Percentiles rank a stretch among this genome's conserved stretches.
phyloP scores from a whole-genome alignment of 2,329 filamentous ascomycete species.

The Simplicillium sp. region DNA sequence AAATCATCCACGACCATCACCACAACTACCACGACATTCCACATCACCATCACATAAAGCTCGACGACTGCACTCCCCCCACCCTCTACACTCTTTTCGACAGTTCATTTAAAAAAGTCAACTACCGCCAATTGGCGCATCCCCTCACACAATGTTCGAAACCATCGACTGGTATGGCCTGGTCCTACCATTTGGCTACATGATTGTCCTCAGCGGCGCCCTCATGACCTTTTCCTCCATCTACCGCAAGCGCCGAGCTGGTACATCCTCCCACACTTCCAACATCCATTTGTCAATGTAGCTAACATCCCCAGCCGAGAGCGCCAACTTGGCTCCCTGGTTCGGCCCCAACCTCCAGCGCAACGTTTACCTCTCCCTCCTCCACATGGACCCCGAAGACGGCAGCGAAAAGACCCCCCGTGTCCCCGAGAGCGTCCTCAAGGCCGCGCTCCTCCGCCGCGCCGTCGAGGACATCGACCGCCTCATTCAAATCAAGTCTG shows the following conservation, averaged over 20 bases:
- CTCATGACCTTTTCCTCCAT: slow-evolving; percentile 87
- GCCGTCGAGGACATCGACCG: slow-evolving; percentile 90
- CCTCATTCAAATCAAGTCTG: slow-evolving; percentile 77
- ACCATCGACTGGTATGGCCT: slow-evolving; percentile 74
- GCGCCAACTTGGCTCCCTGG: slow-evolving; percentile 85
- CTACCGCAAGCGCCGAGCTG: slow-evolving; percentile 84
- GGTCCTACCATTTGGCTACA: slow-evolving; percentile 78
- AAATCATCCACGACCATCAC: too few relatives aligned
- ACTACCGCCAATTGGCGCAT: too few relatives aligned
- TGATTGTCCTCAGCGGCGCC: slow-evolving; percentile 77
- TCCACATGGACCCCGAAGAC: slow-evolving; percentile 62
- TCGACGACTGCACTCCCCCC: too few relatives aligned
- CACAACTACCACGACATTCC: too few relatives aligned
- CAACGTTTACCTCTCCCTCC: slow-evolving; percentile 87
- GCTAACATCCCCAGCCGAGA: slow-evolving; percentile 45
- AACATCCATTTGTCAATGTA: neutral
- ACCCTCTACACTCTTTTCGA: neutral
- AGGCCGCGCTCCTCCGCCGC: slow-evolving; percentile 78
- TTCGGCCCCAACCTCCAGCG: slow-evolving; percentile 85
- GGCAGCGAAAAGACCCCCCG: slow-evolving; percentile 56
- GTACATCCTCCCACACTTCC: slow-evolving; percentile 37
- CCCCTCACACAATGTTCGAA: slow-evolving; percentile 32
- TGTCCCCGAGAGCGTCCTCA: slow-evolving; percentile 76
- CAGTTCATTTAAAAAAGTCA: neutral
- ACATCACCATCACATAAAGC: too few relatives aligned